Evolutionary conservation across 2,329 filamentous ascomycete species (phyloP).

Genomic region (Fusarium cicatricum): DNA sequence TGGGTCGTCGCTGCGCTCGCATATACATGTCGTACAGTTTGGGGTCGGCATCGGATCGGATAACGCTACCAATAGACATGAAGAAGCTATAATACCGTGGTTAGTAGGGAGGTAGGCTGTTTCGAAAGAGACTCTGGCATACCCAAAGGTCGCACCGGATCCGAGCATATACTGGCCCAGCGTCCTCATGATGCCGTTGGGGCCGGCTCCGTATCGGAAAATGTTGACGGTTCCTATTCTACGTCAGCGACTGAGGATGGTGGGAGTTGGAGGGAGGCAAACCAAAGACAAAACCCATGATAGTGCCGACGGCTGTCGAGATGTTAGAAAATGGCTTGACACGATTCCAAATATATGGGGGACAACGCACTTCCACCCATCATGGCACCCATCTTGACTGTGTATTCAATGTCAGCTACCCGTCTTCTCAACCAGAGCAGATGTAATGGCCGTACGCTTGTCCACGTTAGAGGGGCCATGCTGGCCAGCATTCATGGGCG

Average conservation of each 20-base stretch:
- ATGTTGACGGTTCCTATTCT: conserved; percentile 85
- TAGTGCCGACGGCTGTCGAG: conserved; percentile 82
- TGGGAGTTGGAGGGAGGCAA: conserved; percentile 42
- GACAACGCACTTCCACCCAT: conserved; percentile 91
- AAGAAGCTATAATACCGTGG: conserved; percentile 71
- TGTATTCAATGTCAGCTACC: conserved; percentile 28
- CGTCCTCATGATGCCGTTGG: conserved; percentile 92
- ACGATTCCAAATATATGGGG: neutral
- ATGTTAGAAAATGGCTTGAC: conserved; percentile 43
- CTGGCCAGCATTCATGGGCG: conserved; percentile 51
- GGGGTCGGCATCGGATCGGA: conserved; percentile 87
- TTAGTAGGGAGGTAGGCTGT: conserved; percentile 29
- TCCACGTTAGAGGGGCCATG: conserved; percentile 62
- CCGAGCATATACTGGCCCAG: conserved; percentile 97
- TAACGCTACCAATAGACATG: conserved; percentile 98
- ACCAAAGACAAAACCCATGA: conserved; percentile 99
- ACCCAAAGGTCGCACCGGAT: conserved; percentile 97
- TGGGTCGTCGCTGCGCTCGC: conserved; percentile 75
- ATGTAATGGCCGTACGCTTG: conserved; percentile 55
- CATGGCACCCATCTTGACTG: conserved; percentile 91
- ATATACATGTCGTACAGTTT: conserved; percentile 79
- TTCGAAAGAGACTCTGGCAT: conserved; percentile 37
- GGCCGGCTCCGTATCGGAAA: conserved; percentile 91
- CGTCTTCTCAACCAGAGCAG: conserved; percentile 7
- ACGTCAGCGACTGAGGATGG: conserved; percentile 10